Conservation (phyloP, 2,329 filamentous ascomycete genomes). For the Fusarium caatingaense region DNA sequence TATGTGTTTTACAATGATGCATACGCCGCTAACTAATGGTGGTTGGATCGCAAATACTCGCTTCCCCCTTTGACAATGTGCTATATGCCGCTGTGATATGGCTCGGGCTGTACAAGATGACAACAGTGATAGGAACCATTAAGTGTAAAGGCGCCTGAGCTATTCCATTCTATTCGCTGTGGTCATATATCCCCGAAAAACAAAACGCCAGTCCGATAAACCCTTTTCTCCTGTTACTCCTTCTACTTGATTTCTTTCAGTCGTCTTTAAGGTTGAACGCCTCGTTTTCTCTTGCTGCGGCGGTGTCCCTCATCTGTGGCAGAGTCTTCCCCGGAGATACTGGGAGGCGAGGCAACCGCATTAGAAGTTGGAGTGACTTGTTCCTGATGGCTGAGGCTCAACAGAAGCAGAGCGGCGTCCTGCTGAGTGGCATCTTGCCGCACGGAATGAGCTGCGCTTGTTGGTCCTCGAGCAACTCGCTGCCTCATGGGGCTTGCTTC, state of each 20-base stretch:
- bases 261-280: constrained; percentile 25
- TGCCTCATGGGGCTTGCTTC: constrained; percentile 33
- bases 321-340: neutral
- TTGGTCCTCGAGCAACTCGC: neutral
- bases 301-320: constrained; percentile 28
- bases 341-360: neutral
- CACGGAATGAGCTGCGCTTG: constrained; percentile 13
- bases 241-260: neutral
- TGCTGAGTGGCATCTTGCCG: constrained; percentile 40
- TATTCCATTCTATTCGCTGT: constrained; percentile 37
- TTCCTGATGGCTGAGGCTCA: constrained; percentile 35
- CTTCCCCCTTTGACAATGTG: neutral
- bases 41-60: constrained; percentile 17
- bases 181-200: constrained; percentile 26
- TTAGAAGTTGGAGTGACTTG: constrained; percentile 2
- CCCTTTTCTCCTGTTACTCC: neutral
- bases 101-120: neutral
- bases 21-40: constrained; percentile 12
- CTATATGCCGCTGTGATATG: constrained; percentile 10
- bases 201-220: neutral
- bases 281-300: constrained; percentile 41
- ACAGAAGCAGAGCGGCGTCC: constrained; percentile 42
- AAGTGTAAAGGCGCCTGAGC: constrained; percentile 14
- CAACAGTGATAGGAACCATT: constrained; percentile 1
- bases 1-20: constrained; percentile 4